phyloP scores from a whole-genome alignment of 2,329 filamentous ascomycete genomes.

The Stagonosporopsis chrysanthemi region DNA sequence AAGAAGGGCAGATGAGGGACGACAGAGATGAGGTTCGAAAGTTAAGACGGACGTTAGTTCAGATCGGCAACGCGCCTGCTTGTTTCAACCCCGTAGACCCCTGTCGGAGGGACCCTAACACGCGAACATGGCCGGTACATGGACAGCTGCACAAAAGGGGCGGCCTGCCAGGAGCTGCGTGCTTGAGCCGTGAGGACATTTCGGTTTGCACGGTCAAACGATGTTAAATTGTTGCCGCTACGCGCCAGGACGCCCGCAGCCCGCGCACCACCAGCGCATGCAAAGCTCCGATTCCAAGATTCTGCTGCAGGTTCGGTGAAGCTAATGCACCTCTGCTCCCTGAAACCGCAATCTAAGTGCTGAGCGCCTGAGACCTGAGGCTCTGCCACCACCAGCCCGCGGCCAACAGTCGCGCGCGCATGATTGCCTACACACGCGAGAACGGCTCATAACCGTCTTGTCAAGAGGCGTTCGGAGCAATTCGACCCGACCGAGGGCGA shows the following conservation, averaged over 20 bases:
- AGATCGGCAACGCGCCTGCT: constrained; percentile 21
- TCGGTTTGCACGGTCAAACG: constrained; percentile 14
- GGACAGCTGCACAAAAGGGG: constrained; percentile 19
- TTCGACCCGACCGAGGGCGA: constrained; percentile 13
- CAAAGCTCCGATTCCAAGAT: background rate
- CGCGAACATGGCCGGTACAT: constrained; percentile 6
- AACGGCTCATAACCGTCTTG: constrained; percentile 10
- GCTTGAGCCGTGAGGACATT: constrained; percentile 3
- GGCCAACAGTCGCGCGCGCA: constrained; percentile 5
- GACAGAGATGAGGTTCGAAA: constrained; percentile 16
- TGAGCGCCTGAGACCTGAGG: constrained; percentile 9
- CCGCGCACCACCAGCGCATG: background rate
- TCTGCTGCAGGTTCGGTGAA: constrained; percentile 15
- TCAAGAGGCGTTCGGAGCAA: constrained; percentile 3
- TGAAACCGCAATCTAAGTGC: constrained; percentile 18
- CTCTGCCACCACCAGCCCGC: background rate
- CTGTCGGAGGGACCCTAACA: constrained; percentile 4
- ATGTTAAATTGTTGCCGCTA: constrained; percentile 9
- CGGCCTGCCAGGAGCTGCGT: background rate
- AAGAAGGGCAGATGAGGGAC: background rate
- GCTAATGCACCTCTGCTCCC: constrained; percentile 13
- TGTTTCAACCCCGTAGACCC: constrained; percentile 24
- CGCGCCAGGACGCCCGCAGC: constrained; percentile 17
- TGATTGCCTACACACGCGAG: constrained; percentile 13
- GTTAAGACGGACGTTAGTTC: constrained; percentile 14